Percentiles rank a stretch among this genome's conserved stretches.
phyloP scores from a whole-genome alignment of 306 rosid species.

The Fagus sylvatica region DNA sequence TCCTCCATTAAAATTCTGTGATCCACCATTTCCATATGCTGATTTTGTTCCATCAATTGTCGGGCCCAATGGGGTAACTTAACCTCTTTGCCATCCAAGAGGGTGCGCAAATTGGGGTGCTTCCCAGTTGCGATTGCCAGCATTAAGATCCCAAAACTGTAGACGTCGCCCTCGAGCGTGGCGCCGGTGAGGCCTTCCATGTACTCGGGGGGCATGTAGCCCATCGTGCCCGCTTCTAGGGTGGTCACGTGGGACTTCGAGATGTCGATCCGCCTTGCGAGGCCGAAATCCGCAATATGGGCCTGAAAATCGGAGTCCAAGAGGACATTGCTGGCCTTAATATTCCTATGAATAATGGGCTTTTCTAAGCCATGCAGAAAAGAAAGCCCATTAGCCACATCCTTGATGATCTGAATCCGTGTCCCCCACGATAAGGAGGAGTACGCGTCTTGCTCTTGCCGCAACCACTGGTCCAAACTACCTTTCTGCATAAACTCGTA shows the following conservation, averaged over 20 bases:
- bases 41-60: slow-evolving; percentile 44
- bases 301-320: slow-evolving; percentile 64
- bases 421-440: slow-evolving; percentile 57
- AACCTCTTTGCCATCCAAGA: slow-evolving; percentile 29
- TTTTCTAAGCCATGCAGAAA: slow-evolving; percentile 56
- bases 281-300: slow-evolving; percentile 88
- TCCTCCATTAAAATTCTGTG: slow-evolving; percentile 39
- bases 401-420: slow-evolving; percentile 48
- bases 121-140: slow-evolving; percentile 56
- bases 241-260: slow-evolving; percentile 69
- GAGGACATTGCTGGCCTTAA: slow-evolving; percentile 75
- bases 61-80: slow-evolving; percentile 71
- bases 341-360: slow-evolving; percentile 70
- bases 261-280: slow-evolving; percentile 58
- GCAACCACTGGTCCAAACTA: slow-evolving; percentile 76
- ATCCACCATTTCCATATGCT: slow-evolving; percentile 64
- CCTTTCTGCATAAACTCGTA: slow-evolving; percentile 76
- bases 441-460: slow-evolving; percentile 25
- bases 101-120: slow-evolving; percentile 57
- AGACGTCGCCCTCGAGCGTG: slow-evolving; percentile 68
- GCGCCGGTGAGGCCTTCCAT: slow-evolving; percentile 56
- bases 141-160: slow-evolving; percentile 82
- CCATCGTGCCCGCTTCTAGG: slow-evolving; percentile 77
- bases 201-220: slow-evolving; percentile 94
- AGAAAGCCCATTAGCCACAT: slow-evolving; percentile 68